Base-by-base conservation (phyloP, 495 filamentous ascomycete genomes). In the Xylaria palmicola region DNA sequence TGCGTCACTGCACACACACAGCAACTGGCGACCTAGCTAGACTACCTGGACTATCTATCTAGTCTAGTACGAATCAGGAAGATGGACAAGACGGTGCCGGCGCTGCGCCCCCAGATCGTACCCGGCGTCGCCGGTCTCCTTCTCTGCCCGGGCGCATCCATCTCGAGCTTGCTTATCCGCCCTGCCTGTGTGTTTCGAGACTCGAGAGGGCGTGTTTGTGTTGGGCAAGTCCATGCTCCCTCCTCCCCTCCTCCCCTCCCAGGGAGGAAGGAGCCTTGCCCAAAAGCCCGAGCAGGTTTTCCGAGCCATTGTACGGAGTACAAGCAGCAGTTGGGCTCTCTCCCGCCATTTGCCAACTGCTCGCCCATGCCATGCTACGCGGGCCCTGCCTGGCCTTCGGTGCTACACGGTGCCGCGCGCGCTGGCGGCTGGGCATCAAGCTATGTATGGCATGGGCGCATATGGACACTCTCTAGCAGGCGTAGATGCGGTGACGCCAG, bases 351-450 rank as follows among this genome's bases (percentile, higher is more conserved):
- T n/a, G n/a, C n/a, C n/a, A n/a, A n/a, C n/a, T n/a, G n/a, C n/a
- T n/a, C n/a, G n/a, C n/a, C n/a, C n/a, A n/a, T n/a, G n/a, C n/a
- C n/a, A n/a, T n/a, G n/a, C n/a, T n/a, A n/a, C n/a, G n/a, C n/a
- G 32, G 5, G 10, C 32, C 5, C 32, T 34, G 10, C 4, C 17
- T 8, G 39, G 39, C 17, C 17, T 4, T 41, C 15, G 39, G 12
- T 22, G 30, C 17, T 39, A 26, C 52, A 55, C 43, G 36, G 52
- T 29, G 20, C 45, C 26, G 32, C 47, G 30, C n/a, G 22, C 36
- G 52, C 12, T 24, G 37, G 24, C 30, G 37, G 37, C 52, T 55
- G 52, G 52, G 52, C 37, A 43, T 55, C 37, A 55, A 51, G 30
- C 48, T 51, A 49, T 10, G n/a, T n/a, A n/a, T 3, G 7, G 13